These are phyloP conservation scores for Camellia sinensis DNA, from an alignment of 148 eudicot genomes.

Conservation along the genomic window DNA sequence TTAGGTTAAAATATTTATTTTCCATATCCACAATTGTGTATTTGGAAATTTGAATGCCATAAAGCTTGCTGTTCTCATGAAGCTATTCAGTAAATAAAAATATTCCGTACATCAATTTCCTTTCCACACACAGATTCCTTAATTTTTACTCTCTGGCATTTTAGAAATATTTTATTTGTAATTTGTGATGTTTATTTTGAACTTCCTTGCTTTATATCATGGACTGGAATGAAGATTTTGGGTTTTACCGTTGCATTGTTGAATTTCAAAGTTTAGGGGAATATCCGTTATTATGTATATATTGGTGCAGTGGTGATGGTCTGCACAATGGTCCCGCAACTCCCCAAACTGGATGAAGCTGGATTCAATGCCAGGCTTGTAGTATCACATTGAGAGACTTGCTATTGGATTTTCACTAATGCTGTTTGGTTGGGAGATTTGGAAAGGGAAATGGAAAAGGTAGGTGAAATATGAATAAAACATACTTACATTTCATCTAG, in stretches of 20 bases:
- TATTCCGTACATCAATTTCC: not conserved
- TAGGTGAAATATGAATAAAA: too few relatives aligned
- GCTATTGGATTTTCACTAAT: not conserved
- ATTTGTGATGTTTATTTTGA: not conserved
- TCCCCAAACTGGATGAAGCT: too few relatives aligned
- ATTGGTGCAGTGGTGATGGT: not conserved
- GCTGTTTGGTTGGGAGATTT: too few relatives aligned
- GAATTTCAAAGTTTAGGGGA: not conserved
- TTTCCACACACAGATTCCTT: too few relatives aligned
- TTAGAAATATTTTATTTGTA: not conserved
- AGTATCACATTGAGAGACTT: not conserved
- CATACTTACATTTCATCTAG: too few relatives aligned
- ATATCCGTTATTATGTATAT: not conserved
- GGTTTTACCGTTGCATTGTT: not conserved
- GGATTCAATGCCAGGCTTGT: too few relatives aligned
- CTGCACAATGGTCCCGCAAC: not conserved
- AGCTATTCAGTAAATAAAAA: slow-evolving; percentile 8
- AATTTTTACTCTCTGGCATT: not conserved
- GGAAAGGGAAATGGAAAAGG: too few relatives aligned
- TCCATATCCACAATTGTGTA: slow-evolving; percentile 14
- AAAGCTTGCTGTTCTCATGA: slow-evolving; percentile 8
- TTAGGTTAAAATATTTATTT: not conserved
- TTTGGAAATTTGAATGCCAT: slow-evolving; percentile 13
- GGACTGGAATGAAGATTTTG: not conserved
- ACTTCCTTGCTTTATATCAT: not conserved